Conservation (phyloP, 495 filamentous ascomycete species). For the Hypoxylon lienhwacheense region DNA sequence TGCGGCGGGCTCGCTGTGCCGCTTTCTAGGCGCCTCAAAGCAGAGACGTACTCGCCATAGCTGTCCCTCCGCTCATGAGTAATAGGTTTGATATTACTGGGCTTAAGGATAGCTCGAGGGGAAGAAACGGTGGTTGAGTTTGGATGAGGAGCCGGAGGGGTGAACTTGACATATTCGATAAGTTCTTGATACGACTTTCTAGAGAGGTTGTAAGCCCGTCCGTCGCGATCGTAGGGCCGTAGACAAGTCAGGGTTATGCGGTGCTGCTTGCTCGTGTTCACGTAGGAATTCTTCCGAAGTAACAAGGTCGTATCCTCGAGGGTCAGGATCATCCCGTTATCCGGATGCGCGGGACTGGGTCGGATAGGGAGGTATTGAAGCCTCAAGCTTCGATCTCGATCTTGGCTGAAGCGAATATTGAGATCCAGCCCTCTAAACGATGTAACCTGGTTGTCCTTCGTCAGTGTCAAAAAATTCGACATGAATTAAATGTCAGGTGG, state of each 20-base stretch:
- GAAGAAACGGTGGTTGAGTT: slow-evolving; percentile 11
- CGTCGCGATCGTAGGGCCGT: slow-evolving; percentile 10
- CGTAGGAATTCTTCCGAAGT: slow-evolving; percentile 34
- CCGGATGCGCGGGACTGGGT: slow-evolving; percentile 33
- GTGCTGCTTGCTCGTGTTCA: slow-evolving; percentile 20
- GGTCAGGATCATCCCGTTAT: slow-evolving; percentile 35
- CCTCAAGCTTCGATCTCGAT: slow-evolving; percentile 7
- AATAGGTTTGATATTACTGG: background rate
- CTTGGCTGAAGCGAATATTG: slow-evolving; percentile 13
- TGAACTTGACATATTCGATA: slow-evolving; percentile 21
- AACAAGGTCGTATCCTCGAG: slow-evolving; percentile 16
- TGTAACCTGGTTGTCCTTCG: slow-evolving; percentile 30
- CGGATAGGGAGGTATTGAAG: slow-evolving; percentile 36
- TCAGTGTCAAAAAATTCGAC: background rate
- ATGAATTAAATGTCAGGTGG: too few relatives aligned
- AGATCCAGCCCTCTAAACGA: slow-evolving; percentile 37
- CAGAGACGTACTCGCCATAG: slow-evolving; percentile 26
- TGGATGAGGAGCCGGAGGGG: slow-evolving; percentile 19
- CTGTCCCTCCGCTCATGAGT: slow-evolving; percentile 18
- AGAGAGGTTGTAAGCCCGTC: slow-evolving; percentile 25
- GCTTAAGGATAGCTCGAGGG: background rate
- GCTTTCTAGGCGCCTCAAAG: slow-evolving; percentile 9
- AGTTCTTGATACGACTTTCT: slow-evolving; percentile 23
- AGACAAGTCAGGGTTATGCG: slow-evolving; percentile 10
- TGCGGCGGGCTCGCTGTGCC: slow-evolving; percentile 8